Conservation (phyloP, 176 grass and related monocot genomes). For the Cocos nucifera region DNA sequence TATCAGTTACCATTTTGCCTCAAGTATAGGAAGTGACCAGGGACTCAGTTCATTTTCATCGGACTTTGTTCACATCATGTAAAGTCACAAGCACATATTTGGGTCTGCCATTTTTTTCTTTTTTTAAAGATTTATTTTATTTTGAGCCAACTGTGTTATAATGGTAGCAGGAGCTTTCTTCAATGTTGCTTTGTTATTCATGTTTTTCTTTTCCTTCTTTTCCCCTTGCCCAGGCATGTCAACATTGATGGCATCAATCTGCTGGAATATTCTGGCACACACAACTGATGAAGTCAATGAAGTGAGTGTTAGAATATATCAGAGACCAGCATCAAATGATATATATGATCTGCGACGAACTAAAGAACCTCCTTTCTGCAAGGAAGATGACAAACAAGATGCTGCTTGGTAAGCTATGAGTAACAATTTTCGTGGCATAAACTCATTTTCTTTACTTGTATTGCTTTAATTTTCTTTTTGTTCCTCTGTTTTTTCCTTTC, state of each 20-base stretch:
- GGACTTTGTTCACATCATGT: too few species aligned
- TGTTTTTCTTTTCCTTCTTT: slow-evolving; percentile 6
- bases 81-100: too few species aligned
- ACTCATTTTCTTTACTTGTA: too few species aligned
- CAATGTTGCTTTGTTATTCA: background rate
- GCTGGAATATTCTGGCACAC: slow-evolving; percentile 75
- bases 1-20: too few species aligned
- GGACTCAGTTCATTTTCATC: too few species aligned
- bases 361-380: slow-evolving; percentile 80
- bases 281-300: slow-evolving; percentile 77
- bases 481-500: too few species aligned
- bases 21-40: too few species aligned
- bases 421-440: slow-evolving; percentile 6
- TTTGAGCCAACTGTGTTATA: too few species aligned
- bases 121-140: too few species aligned
- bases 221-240: slow-evolving; percentile 53
- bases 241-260: slow-evolving; percentile 61
- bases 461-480: too few species aligned
- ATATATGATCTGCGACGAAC: slow-evolving; percentile 67
- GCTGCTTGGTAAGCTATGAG: slow-evolving; percentile 46
- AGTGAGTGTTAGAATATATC: slow-evolving; percentile 76
- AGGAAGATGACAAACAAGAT: slow-evolving; percentile 75
- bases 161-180: too few species aligned
- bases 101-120: too few species aligned
- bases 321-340: slow-evolving; percentile 88